Evolutionary conservation across 345 rosid genomes (phyloP), one percentile per base, ranked within the genome.

Genomic region (Microthlaspi erraticum): DNA sequence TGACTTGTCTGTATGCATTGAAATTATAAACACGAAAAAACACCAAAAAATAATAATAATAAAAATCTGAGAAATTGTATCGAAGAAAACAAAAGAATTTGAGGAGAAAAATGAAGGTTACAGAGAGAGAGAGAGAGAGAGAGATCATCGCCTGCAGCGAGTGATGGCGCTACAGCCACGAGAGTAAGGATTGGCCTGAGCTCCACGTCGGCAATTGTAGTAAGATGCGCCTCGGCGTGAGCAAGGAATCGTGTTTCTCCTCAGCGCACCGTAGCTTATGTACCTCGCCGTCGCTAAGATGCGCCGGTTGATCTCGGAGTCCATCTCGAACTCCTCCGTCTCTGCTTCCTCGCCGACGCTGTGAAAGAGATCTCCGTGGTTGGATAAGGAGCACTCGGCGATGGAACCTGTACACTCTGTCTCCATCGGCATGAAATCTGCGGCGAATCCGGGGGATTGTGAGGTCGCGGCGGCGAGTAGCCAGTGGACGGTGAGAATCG

Each of bases 201-300:
- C 90, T 1, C 96, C 97, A 44, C 79, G 78, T 51, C 61, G 78
- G 82, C 99, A 94, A 67, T 89, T 88, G 73, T 89, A 94, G 81
- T 94, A 94, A 64, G 97, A 89, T 17, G 93, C 86, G 19, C 99
- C 96, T 8, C 96, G 88, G 7, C 87, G 59, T 0, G 97, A 94
- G 82, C 99, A 94, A 3, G 99, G 95, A 0, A 89, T 86, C 17
- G 73, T 71, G 88, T 85, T 80, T 76, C 88, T 79, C 86, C 81
- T 77, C 60, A 94, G 87, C 44, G 97, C 94, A 29, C 90, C 93
- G 77, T 89, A 89, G 93, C 96, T 84, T 14, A 94, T 88, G 74
- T 89, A 87, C 70, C 54, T 72, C 33, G 16, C 60, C 1, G 80
- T 64, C 0, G 90, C 91, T 72, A 94, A 82, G 18, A 94, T 91